phyloP scores from a whole-genome alignment of 208 protist genomes.

The Acanthamoeba sp. region DNA sequence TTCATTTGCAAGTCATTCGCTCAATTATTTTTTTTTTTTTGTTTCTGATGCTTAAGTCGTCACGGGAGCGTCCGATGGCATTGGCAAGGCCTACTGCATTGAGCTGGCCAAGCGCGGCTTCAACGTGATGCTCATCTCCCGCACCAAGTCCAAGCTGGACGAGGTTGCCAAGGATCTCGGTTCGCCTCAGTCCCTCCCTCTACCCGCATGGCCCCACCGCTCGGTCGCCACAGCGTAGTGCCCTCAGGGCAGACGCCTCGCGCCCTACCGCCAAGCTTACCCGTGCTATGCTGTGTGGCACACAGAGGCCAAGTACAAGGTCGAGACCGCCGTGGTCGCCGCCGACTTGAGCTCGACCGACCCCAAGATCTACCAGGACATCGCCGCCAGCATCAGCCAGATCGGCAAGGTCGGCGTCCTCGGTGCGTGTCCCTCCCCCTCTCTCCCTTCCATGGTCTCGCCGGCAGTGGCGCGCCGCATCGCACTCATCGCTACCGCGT shows the following conservation, averaged over 20 bases:
- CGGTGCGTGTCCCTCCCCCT: background rate
- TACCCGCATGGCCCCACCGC: background rate
- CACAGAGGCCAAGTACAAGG: conserved; percentile 84
- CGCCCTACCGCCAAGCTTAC: no score
- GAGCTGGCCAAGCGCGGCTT: conserved; percentile 94
- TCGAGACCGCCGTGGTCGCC: conserved; percentile 90
- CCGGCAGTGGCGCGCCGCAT: conserved; percentile 67
- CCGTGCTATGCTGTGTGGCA: no score
- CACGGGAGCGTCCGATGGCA: conserved; percentile 96
- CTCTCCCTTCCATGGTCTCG: background rate
- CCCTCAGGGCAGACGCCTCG: no score
- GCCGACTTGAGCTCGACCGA: conserved; percentile 92
- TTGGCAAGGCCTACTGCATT: conserved; percentile 93
- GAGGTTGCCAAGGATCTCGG: conserved; percentile 89
- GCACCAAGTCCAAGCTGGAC: conserved; percentile 93
- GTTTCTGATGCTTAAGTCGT: conserved; percentile 87
- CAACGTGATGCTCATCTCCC: conserved; percentile 94
- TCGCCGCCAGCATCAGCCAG: conserved; percentile 80
- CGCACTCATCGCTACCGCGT: conserved; percentile 71
- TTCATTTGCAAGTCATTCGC: no score
- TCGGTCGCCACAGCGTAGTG: background rate
- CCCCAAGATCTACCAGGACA: conserved; percentile 86
- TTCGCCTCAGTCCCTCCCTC: background rate
- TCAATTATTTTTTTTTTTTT: background rate
- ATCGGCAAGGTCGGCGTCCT: conserved; percentile 78